Conservation (phyloP, 2,329 filamentous ascomycete species). For the Paramyrothecium roridum region DNA sequence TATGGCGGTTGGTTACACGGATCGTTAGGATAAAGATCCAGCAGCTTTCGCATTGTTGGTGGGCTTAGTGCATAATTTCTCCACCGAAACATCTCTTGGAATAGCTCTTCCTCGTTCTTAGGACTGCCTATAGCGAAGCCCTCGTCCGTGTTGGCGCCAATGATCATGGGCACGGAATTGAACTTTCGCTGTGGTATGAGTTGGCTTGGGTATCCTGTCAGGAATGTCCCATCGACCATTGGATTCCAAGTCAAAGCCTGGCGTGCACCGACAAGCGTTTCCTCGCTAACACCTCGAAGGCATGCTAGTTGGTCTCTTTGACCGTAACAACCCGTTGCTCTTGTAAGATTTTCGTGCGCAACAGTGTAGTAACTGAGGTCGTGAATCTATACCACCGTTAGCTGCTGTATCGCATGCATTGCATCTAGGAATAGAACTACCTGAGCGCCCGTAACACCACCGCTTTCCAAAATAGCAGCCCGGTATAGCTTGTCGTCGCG, state of each 20-base stretch:
- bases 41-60: constrained; percentile 36
- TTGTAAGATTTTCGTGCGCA: constrained; percentile 19
- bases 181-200: constrained; percentile 38
- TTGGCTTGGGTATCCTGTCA: constrained; percentile 44
- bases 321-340: constrained; percentile 25
- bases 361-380: constrained; percentile 22
- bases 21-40: constrained; percentile 46
- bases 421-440: neutral
- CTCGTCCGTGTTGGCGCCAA: constrained; percentile 48
- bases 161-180: constrained; percentile 40
- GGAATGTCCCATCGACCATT: constrained; percentile 43
- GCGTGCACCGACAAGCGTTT: constrained; percentile 28
- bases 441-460: constrained; percentile 19
- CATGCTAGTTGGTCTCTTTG: constrained; percentile 31
- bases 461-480: constrained; percentile 51
- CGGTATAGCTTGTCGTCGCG: constrained; percentile 53
- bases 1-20: constrained; percentile 42
- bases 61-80: constrained; percentile 43
- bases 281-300: constrained; percentile 27
- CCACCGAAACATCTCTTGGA: constrained; percentile 29
- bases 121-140: constrained; percentile 35
- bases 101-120: constrained; percentile 39
- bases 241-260: constrained; percentile 37
- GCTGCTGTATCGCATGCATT: neutral
- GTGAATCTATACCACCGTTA: constrained; percentile 16